Evolutionary conservation across 768 basidiomycete species (phyloP).

Genomic region (Tulasnella sp.): DNA sequence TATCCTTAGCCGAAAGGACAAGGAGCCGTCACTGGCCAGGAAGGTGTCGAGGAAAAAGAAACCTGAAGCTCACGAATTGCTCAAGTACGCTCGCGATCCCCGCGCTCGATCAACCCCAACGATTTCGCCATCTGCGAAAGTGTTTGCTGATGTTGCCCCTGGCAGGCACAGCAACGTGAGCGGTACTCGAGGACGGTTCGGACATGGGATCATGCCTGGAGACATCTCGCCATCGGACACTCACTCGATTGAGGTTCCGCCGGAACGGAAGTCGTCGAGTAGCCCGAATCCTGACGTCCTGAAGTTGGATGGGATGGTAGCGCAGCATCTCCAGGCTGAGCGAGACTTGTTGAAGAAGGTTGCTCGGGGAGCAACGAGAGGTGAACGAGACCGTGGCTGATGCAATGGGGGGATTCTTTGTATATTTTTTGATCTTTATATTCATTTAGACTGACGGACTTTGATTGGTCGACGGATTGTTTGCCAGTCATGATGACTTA

Average conservation of each 20-base stretch:
- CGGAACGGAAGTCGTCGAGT: too few relatives aligned
- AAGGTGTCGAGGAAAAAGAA: neutral
- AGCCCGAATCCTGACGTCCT: constrained; percentile 44
- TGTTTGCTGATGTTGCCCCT: neutral
- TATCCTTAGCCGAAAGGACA: neutral
- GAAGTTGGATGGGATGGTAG: constrained; percentile 65
- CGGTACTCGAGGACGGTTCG: neutral
- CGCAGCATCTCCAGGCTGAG: constrained; percentile 74
- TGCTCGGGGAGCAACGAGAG: constrained; percentile 28
- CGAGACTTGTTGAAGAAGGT: constrained; percentile 69
- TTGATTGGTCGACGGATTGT: too few relatives aligned
- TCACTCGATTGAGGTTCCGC: too few relatives aligned
- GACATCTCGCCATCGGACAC: too few relatives aligned
- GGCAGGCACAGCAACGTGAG: constrained; percentile 14
- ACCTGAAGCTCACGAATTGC: neutral
- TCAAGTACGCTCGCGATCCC: constrained; percentile 13
- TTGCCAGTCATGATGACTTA: too few relatives aligned
- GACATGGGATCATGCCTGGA: neutral
- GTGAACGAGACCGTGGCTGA: neutral
- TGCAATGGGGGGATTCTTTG: neutral
- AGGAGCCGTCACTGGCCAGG: neutral
- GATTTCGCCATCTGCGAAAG: constrained; percentile 10
- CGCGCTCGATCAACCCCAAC: constrained; percentile 13
- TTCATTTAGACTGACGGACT: neutral
- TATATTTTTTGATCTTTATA: neutral